These are phyloP conservation scores for Hippophae tibetana DNA, from an alignment of 306 rosid species.

Conservation along the genomic window DNA sequence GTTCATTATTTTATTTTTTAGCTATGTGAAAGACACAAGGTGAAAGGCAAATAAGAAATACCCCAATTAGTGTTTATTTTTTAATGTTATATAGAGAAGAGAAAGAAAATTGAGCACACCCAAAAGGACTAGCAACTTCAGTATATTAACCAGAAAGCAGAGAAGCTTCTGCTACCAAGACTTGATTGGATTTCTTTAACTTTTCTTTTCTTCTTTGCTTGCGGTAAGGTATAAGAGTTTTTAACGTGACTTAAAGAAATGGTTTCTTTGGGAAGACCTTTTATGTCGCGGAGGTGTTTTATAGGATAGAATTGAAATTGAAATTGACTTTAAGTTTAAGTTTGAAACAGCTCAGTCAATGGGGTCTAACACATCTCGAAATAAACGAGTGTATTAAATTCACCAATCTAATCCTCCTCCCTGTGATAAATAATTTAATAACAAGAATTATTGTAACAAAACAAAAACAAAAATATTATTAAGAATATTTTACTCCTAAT, in stretches of 20 bases:
- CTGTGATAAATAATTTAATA: too few species aligned
- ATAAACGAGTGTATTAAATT: too few species aligned
- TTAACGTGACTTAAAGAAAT: background rate
- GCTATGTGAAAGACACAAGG: background rate
- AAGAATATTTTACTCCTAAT: too few species aligned
- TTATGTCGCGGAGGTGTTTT: constrained; percentile 7
- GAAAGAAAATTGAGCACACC: background rate
- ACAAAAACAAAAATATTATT: too few species aligned
- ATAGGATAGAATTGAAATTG: background rate
- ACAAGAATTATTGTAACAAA: too few species aligned
- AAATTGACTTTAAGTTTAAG: background rate
- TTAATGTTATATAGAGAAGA: background rate
- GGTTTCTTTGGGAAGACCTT: constrained; percentile 14
- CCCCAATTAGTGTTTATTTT: background rate
- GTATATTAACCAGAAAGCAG: background rate
- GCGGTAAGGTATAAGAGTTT: background rate
- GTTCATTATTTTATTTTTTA: constrained; percentile 22
- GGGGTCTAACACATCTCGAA: too few species aligned
- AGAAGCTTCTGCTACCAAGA: constrained; percentile 16
- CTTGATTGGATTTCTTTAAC: background rate
- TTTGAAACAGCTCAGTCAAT: background rate
- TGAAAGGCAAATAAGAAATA: background rate
- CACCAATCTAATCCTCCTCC: too few species aligned
- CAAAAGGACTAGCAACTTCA: constrained; percentile 1
- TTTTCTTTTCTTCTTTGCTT: too few species aligned